Conservation (phyloP, 139 green algal genomes). For the Pseudopediastrum boryanum region DNA sequence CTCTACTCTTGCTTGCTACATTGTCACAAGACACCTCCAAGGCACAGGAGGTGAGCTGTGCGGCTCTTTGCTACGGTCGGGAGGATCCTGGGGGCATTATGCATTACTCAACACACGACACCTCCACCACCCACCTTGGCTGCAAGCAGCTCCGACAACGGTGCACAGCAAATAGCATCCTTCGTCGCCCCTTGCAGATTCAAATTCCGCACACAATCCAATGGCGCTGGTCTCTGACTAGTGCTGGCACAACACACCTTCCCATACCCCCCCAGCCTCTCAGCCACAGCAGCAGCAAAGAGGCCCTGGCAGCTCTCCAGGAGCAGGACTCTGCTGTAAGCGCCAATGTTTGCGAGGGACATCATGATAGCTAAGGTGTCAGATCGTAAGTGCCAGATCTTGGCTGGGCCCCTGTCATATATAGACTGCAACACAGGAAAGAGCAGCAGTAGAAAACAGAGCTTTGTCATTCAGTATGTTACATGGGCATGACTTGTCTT, state of each 20-base stretch:
- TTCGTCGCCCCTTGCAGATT: slow-evolving; percentile 54
- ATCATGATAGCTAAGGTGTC: slow-evolving; percentile 81
- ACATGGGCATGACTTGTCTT: too few species aligned
- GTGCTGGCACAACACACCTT: slow-evolving; percentile 50
- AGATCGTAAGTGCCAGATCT: slow-evolving; percentile 67
- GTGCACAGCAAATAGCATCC: slow-evolving; percentile 40
- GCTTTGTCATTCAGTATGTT: too few species aligned
- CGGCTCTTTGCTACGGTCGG: too few species aligned
- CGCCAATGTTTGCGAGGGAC: slow-evolving; percentile 74
- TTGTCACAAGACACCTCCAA: too few species aligned
- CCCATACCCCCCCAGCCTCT: slow-evolving; percentile 78
- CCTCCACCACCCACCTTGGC: slow-evolving; percentile 12
- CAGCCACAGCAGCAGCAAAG: slow-evolving; percentile 70
- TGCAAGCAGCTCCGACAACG: slow-evolving; percentile 41
- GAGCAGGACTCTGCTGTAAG: slow-evolving; percentile 63
- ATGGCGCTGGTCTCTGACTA: slow-evolving; percentile 22
- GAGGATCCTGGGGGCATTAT: too few species aligned
- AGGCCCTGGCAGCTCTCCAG: slow-evolving; percentile 74
- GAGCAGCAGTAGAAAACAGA: not conserved
- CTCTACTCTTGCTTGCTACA: too few species aligned
- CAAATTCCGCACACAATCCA: slow-evolving; percentile 45
- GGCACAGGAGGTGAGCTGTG: too few species aligned
- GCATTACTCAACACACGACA: not conserved
- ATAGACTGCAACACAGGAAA: slow-evolving; percentile 36
- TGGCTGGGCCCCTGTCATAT: slow-evolving; percentile 52